Conservation (phyloP, 2,329 filamentous ascomycete genomes). For the Colletotrichum sp. region DNA sequence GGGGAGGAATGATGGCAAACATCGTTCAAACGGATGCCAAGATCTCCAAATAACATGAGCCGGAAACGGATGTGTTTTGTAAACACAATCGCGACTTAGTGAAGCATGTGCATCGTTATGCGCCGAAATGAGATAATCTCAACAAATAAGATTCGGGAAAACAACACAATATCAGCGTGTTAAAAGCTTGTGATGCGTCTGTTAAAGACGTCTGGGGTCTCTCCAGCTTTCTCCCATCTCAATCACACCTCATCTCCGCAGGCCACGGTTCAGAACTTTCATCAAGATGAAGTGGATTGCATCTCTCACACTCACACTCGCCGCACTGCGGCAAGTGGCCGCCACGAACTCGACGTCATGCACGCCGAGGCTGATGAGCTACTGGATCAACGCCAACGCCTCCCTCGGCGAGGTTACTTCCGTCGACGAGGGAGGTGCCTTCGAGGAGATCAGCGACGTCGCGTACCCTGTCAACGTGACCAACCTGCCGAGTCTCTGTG, state of each 20-base stretch:
- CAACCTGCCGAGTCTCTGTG: slow-evolving; percentile 35
- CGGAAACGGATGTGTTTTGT: not conserved
- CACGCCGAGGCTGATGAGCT: slow-evolving; percentile 9
- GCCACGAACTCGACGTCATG: slow-evolving; percentile 6
- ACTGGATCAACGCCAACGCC: slow-evolving; percentile 11
- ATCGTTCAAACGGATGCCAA: not conserved
- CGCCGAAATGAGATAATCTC: not conserved
- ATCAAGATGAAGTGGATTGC: slow-evolving; percentile 8
- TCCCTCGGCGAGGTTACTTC: slow-evolving; percentile 15
- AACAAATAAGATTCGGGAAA: not conserved
- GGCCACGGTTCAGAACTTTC: too few relatives aligned
- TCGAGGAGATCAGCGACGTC: slow-evolving; percentile 27
- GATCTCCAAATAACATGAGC: not conserved
- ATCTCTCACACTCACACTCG: not conserved
- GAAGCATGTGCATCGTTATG: not conserved
- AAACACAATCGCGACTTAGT: not conserved
- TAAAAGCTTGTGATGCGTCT: not conserved
- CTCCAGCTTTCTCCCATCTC: not conserved
- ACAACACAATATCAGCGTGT: not conserved
- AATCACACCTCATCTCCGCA: not conserved
- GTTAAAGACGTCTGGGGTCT: not conserved
- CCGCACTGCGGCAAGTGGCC: not conserved
- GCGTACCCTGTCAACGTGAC: slow-evolving; percentile 30
- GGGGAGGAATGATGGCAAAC: not conserved
- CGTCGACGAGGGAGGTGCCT: slow-evolving; percentile 24